Percentiles rank a stretch among this genome's conserved stretches.
These are phyloP conservation scores for Ustulina deusta DNA, from an alignment of 2,329 filamentous ascomycete species.

Conservation along the genomic window DNA sequence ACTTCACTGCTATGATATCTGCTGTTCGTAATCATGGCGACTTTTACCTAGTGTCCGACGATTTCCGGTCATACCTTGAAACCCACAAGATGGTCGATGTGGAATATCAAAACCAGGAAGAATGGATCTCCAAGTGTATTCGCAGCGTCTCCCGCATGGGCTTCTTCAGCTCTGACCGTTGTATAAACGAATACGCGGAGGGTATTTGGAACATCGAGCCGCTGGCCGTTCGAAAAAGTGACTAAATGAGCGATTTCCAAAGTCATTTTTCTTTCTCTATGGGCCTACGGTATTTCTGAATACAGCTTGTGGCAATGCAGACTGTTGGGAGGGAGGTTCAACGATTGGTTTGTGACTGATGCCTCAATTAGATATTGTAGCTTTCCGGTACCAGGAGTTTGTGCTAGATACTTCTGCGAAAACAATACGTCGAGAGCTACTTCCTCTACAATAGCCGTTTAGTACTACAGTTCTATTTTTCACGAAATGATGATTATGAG, in stretches of 20 bases:
- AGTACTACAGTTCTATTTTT: not conserved
- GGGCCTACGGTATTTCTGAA: not conserved
- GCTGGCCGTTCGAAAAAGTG: slow-evolving; percentile 58
- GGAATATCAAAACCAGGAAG: slow-evolving; percentile 90
- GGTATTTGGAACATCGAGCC: slow-evolving; percentile 98
- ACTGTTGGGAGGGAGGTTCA: too few relatives aligned
- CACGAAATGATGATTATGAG: slow-evolving; percentile 23
- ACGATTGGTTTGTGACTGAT: not conserved
- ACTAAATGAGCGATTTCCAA: not conserved
- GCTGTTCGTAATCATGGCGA: slow-evolving; percentile 93
- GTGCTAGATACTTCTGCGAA: not conserved
- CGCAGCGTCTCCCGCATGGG: slow-evolving; percentile 92
- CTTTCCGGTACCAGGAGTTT: not conserved
- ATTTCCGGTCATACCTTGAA: slow-evolving; percentile 94
- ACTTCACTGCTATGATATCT: slow-evolving; percentile 85
- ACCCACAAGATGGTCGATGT: slow-evolving; percentile 93
- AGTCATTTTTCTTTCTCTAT: not conserved
- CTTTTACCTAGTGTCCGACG: slow-evolving; percentile 97
- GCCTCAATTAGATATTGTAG: not conserved
- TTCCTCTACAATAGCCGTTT: not conserved
- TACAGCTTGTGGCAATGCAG: not conserved
- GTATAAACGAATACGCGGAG: slow-evolving; percentile 97
- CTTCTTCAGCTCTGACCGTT: slow-evolving; percentile 95
- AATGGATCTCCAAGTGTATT: slow-evolving; percentile 93
- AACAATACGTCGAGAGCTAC: not conserved